Evolutionary conservation across 495 filamentous ascomycete species (phyloP).

Genomic region (Halenospora varia): DNA sequence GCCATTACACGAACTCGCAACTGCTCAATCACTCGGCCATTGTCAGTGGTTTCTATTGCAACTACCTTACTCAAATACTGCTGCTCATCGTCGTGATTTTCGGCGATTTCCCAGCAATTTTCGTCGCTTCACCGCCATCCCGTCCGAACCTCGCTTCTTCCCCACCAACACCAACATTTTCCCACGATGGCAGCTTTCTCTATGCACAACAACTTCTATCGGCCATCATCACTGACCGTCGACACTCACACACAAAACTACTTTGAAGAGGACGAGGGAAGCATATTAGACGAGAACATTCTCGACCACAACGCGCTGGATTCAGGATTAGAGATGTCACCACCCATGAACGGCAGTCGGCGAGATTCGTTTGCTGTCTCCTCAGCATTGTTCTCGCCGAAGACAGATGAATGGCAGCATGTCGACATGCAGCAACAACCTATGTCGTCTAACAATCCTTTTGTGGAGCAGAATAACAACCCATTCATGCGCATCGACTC

Average conservation of each 20-base stretch:
- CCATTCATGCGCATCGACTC: slow-evolving; percentile 56
- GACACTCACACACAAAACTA: slow-evolving; percentile 57
- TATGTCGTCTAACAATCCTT: slow-evolving; percentile 52
- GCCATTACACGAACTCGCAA: slow-evolving; percentile 11
- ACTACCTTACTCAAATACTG: background rate
- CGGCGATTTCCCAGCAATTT: slow-evolving; percentile 8
- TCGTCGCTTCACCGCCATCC: slow-evolving; percentile 24
- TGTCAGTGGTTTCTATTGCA: background rate
- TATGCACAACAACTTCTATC: slow-evolving; percentile 58
- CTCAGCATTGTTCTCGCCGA: slow-evolving; percentile 66
- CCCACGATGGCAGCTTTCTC: slow-evolving; percentile 46
- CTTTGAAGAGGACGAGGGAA: slow-evolving; percentile 77
- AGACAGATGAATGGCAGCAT: slow-evolving; percentile 72
- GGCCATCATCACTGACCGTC: slow-evolving; percentile 56
- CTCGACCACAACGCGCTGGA: slow-evolving; percentile 60
- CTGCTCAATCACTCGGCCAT: slow-evolving; percentile 1
- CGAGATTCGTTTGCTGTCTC: slow-evolving; percentile 67
- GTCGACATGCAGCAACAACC: slow-evolving; percentile 35
- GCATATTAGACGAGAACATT: slow-evolving; percentile 81
- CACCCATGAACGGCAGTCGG: slow-evolving; percentile 60
- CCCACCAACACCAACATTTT: slow-evolving; percentile 16
- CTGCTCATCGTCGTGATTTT: slow-evolving; percentile 8
- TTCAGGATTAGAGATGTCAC: slow-evolving; percentile 64
- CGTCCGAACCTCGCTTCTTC: slow-evolving; percentile 22
- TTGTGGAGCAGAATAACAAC: slow-evolving; percentile 50